Evolutionary conservation across 108 stramenopile species (phyloP).

Genomic region (Craspedostauros australis): DNA sequence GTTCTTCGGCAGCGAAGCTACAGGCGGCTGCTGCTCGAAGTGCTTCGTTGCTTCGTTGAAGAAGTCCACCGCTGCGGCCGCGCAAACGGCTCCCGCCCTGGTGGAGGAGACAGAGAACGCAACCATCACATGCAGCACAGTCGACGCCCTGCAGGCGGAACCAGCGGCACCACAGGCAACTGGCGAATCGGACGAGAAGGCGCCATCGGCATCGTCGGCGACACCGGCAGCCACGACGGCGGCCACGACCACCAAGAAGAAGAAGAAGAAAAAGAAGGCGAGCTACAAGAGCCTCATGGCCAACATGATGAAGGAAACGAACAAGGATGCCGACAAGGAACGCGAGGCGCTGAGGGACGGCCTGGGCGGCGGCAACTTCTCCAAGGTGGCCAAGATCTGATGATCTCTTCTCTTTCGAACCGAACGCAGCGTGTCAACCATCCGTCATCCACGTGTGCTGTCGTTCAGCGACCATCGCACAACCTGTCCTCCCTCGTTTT

Average conservation of each 20-base stretch:
- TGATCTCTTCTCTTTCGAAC: background rate
- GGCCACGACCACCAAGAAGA: conserved; percentile 31
- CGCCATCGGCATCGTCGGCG: background rate
- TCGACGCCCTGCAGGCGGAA: background rate
- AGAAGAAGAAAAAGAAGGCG: conserved; percentile 72
- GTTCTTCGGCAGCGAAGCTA: conserved; percentile 76
- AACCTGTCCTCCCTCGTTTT: no score
- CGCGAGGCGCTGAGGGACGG: conserved; percentile 40
- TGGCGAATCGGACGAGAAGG: background rate
- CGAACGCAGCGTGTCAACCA: no score
- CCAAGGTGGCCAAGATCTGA: conserved; percentile 77
- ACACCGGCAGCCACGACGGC: background rate
- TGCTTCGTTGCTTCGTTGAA: conserved; percentile 49
- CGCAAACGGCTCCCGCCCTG: conserved; percentile 2
- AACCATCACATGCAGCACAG: background rate
- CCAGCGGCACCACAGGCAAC: background rate
- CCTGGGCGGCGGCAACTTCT: conserved; percentile 63
- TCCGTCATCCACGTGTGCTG: no score
- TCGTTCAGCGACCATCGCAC: no score
- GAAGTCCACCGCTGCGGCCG: conserved; percentile 6
- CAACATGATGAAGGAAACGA: conserved; percentile 37
- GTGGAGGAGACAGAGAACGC: conserved; percentile 5
- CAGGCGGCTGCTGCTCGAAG: conserved; percentile 75
- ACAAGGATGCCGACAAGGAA: conserved; percentile 44
- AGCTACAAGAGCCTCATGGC: conserved; percentile 76